A percentile compares a stretch with the other conserved stretches of the same genome.
Conservation (phyloP, 1,139 yeast genomes). For the Tardiomyces digboiensis region DNA sequence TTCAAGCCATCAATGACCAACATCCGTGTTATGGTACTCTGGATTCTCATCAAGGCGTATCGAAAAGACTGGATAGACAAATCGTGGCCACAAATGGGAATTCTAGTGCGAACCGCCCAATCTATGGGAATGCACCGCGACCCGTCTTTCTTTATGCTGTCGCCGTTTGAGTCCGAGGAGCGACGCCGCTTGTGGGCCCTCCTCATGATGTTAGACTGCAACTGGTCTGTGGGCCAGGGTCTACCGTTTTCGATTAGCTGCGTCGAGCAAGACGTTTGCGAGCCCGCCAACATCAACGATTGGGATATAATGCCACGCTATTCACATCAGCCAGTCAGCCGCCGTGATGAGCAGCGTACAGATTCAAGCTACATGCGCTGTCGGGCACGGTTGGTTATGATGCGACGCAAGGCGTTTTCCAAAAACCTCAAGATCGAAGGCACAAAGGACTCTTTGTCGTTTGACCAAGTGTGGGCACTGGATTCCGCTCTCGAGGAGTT, state of each 20-base stretch:
- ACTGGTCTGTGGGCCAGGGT: conserved; percentile 23
- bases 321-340: neutral
- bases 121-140: conserved; percentile 29
- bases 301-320: conserved; percentile 13
- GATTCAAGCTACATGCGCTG: conserved; percentile 17
- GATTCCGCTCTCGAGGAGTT: conserved; percentile 17
- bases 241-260: conserved; percentile 21
- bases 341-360: conserved; percentile 7
- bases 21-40: conserved; percentile 22
- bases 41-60: conserved; percentile 21
- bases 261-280: conserved; percentile 20
- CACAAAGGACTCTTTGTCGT: conserved; percentile 8
- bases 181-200: conserved; percentile 23
- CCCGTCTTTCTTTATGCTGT: conserved; percentile 25
- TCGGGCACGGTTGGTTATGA: conserved; percentile 11
- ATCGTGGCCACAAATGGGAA: conserved; percentile 22
- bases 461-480: conserved; percentile 14
- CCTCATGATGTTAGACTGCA: conserved; percentile 19
- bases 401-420: conserved; percentile 10
- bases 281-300: conserved; percentile 19
- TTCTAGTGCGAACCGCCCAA: conserved; percentile 20
- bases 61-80: conserved; percentile 19
- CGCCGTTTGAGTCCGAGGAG: conserved; percentile 24
- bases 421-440: conserved; percentile 7
- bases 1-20: conserved; percentile 24